phyloP scores from a whole-genome alignment of 176 grass and related monocot species.

The Carex littledalei region DNA sequence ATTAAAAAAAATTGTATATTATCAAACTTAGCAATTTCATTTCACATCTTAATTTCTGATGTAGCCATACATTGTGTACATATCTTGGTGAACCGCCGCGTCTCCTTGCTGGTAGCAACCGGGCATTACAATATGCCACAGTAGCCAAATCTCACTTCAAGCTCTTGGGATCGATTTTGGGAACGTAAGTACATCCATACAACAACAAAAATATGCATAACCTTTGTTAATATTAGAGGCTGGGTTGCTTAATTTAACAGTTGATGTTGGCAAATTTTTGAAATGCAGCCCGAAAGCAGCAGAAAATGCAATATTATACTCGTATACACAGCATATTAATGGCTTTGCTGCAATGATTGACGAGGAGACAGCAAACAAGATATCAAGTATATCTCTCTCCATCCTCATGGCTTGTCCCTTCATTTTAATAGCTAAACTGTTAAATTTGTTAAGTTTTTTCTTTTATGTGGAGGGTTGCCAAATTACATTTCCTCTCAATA shows the following conservation, averaged over 20 bases:
- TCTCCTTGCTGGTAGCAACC: neutral
- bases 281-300: conserved; percentile 39
- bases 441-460: neutral
- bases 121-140: conserved; percentile 12
- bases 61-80: conserved; percentile 67
- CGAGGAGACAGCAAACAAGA: conserved; percentile 25
- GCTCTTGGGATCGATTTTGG: conserved; percentile 48
- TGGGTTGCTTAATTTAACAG: too few species aligned
- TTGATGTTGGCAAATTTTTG: neutral
- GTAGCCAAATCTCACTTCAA: conserved; percentile 49
- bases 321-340: conserved; percentile 73
- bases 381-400: conserved; percentile 33
- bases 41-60: neutral
- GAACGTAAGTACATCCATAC: conserved; percentile 35
- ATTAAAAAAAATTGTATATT: neutral
- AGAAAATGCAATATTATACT: conserved; percentile 62
- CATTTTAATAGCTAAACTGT: neutral
- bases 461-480: neutral
- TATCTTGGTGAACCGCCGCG: conserved; percentile 55
- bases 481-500: neutral
- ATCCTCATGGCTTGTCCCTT: neutral
- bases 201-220: neutral
- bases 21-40: neutral
- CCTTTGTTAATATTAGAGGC: neutral
- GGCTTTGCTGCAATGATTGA: conserved; percentile 70